Percentiles rank a stretch among this genome's conserved stretches.
Conservation (phyloP, 78 protist genomes). For the Tieghemostelium lacteum region DNA sequence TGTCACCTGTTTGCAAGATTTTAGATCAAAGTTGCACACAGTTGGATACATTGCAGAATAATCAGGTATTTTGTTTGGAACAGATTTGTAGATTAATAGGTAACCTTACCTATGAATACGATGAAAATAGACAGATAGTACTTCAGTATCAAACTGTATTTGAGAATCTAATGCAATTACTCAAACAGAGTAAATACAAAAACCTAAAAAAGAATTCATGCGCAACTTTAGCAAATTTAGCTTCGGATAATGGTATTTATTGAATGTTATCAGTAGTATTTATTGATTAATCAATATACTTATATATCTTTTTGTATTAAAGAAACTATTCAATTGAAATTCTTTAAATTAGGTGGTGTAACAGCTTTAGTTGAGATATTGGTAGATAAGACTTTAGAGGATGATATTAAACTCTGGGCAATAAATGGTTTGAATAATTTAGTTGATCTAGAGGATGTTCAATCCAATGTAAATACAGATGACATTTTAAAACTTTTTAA, state of each 20-base stretch:
- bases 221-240: slow-evolving; percentile 24
- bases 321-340: slow-evolving; percentile 10
- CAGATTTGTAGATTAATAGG: slow-evolving; percentile 55
- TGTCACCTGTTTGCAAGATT: neutral
- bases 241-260: slow-evolving; percentile 42
- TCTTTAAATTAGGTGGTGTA: slow-evolving; percentile 24
- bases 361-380: slow-evolving; percentile 14
- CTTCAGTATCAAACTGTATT: neutral
- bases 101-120: slow-evolving; percentile 43
- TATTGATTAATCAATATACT: too few species aligned
- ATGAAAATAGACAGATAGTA: slow-evolving; percentile 7
- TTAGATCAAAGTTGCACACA: neutral
- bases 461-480: slow-evolving; percentile 4
- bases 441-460: slow-evolving; percentile 13
- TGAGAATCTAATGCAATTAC: neutral
- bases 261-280: too few species aligned
- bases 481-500: slow-evolving; percentile 3
- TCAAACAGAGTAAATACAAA: slow-evolving; percentile 3
- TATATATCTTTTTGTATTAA: too few species aligned
- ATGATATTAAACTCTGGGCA: slow-evolving; percentile 28
- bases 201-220: slow-evolving; percentile 10
- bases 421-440: slow-evolving; percentile 34
- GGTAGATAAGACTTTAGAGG: neutral
- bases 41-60: neutral
- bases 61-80: neutral